Evolutionary conservation across 768 basidiomycete genomes (phyloP).

Genomic region (Neoboletus brunneissimus): DNA sequence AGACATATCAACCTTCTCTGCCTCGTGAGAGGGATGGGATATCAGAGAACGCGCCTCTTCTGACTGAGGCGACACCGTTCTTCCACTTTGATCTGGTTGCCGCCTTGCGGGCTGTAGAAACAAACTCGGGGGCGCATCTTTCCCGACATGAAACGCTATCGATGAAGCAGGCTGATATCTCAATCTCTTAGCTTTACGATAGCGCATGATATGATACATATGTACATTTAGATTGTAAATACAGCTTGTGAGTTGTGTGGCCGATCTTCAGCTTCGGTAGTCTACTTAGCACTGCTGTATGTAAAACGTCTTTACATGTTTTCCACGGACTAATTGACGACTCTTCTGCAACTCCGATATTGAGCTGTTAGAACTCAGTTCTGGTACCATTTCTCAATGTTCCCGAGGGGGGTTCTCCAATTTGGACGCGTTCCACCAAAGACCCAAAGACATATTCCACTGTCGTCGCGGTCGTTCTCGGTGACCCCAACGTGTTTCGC

Average conservation of each 20-base stretch:
- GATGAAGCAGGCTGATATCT: constrained; percentile 6
- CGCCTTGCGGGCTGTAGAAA: constrained; percentile 71
- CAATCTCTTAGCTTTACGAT: neutral
- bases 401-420: neutral
- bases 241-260: neutral
- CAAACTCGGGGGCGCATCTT: constrained; percentile 18
- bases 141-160: constrained; percentile 6
- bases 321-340: neutral
- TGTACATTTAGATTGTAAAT: neutral
- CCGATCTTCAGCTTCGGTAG: neutral
- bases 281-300: neutral
- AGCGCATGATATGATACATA: neutral
- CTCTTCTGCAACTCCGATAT: neutral
- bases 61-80: constrained; percentile 65
- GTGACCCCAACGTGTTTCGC: constrained; percentile 25
- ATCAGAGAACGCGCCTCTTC: constrained; percentile 32
- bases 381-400: neutral
- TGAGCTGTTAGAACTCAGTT: neutral
- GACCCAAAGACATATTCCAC: neutral
- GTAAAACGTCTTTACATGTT: neutral
- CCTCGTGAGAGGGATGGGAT: neutral
- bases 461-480: constrained; percentile 25
- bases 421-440: constrained; percentile 1
- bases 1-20: constrained; percentile 15
- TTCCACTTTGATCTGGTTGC: constrained; percentile 87